Evolutionary conservation across 495 filamentous ascomycete species (phyloP).

Genomic region (Platismatia glauca): DNA sequence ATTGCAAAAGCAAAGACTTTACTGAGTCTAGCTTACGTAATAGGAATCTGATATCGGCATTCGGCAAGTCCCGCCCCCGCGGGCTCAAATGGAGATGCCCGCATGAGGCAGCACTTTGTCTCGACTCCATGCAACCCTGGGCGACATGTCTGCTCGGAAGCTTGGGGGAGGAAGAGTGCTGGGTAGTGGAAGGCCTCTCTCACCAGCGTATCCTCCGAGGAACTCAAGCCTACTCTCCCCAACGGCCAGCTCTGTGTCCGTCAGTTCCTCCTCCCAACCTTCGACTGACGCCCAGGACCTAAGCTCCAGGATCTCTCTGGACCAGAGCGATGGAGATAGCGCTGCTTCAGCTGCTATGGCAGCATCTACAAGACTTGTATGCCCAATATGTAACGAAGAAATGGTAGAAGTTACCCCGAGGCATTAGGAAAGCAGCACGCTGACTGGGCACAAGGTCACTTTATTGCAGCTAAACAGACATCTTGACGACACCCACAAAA

Average conservation of each 20-base stretch:
- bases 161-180: slow-evolving; percentile 84
- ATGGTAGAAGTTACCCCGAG: slow-evolving; percentile 53
- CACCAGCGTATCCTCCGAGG: slow-evolving; percentile 52
- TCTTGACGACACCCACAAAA: slow-evolving; percentile 87
- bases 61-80: slow-evolving; percentile 1
- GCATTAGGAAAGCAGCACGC: slow-evolving; percentile 3
- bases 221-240: slow-evolving; percentile 48
- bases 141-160: slow-evolving; percentile 68
- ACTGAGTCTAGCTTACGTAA: background rate
- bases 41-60: slow-evolving; percentile 1
- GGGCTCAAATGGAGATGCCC: background rate
- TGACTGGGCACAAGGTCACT: slow-evolving; percentile 54
- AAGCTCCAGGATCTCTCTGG: slow-evolving; percentile 48
- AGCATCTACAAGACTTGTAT: slow-evolving; percentile 60
- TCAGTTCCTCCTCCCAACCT: slow-evolving; percentile 53
- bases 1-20: background rate
- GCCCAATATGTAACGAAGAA: slow-evolving; percentile 93
- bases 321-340: slow-evolving; percentile 41
- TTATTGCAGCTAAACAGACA: slow-evolving; percentile 89
- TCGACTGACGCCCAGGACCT: slow-evolving; percentile 51
- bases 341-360: slow-evolving; percentile 43
- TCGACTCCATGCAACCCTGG: slow-evolving; percentile 4
- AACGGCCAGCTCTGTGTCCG: slow-evolving; percentile 49
- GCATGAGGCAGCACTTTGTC: background rate
- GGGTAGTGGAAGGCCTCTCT: slow-evolving; percentile 68